Percentiles rank a stretch among this genome's conserved stretches.
Evolutionary conservation across 1,284 basidiomycete genomes (phyloP).

Genomic region (Coniferiporia sulphurascens): DNA sequence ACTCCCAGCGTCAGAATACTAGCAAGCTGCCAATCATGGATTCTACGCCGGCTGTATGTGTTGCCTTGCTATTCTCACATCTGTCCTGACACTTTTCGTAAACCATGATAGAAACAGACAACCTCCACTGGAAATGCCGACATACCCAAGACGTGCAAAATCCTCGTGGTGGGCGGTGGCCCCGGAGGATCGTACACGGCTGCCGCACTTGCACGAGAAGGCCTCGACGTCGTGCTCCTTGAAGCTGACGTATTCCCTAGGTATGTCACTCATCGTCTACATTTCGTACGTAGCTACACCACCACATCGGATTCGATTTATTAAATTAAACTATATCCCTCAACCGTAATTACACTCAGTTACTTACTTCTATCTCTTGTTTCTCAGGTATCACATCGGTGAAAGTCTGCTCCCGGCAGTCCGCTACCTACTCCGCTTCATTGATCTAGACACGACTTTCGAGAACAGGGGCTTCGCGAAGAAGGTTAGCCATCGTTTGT

Average conservation of each 20-base stretch:
- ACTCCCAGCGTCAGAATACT: too few species aligned
- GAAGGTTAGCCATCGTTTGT: conserved; percentile 42
- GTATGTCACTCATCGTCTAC: conserved; percentile 22
- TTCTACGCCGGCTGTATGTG: not conserved
- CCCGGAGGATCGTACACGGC: conserved; percentile 70
- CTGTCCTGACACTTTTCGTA: not conserved
- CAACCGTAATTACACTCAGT: too few species aligned
- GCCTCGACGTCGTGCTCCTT: conserved; percentile 61
- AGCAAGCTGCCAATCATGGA: too few species aligned
- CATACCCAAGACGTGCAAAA: conserved; percentile 4
- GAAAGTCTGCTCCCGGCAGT: conserved; percentile 61
- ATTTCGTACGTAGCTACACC: too few species aligned
- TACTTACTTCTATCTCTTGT: not conserved
- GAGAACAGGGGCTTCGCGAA: conserved; percentile 44
- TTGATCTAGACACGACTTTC: conserved; percentile 53
- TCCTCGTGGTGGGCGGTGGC: conserved; percentile 51
- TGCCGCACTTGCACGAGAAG: conserved; percentile 64
- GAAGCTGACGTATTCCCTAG: conserved; percentile 68
- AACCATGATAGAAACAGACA: not conserved
- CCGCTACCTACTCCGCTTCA: conserved; percentile 53
- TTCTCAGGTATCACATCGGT: conserved; percentile 54
- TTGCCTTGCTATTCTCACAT: not conserved
- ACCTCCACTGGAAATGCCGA: not conserved
- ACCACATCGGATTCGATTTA: too few species aligned
- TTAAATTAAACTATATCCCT: too few species aligned